Evolutionary conservation across 164 flowering plant genomes (phyloP).

Genomic region (Berberis thunbergii): DNA sequence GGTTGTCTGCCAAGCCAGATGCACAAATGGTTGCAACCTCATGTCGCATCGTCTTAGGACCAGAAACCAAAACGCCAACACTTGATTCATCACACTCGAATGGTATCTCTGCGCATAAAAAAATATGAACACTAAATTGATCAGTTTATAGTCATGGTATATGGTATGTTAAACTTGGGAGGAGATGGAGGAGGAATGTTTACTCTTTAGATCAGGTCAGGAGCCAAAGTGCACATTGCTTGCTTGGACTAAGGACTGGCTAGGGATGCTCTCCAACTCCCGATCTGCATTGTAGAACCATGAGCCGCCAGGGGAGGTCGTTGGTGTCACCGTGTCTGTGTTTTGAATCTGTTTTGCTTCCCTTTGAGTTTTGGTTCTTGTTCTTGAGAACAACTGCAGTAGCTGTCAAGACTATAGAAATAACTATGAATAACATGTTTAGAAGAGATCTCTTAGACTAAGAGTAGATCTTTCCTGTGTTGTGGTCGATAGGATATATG

Average conservation of each 20-base stretch:
- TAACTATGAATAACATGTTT: constrained; percentile 34
- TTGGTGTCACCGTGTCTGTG: constrained; percentile 28
- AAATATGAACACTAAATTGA: neutral
- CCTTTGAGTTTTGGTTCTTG: constrained; percentile 38
- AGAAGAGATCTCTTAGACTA: constrained; percentile 21
- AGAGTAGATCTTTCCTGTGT: constrained; percentile 25
- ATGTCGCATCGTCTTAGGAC: too few relatives aligned
- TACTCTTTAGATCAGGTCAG: constrained; percentile 55
- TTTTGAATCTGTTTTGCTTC: constrained; percentile 27
- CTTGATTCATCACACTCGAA: neutral
- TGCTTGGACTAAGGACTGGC: constrained; percentile 36
- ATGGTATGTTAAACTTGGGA: neutral
- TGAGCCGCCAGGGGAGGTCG: constrained; percentile 16
- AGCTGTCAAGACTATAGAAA: constrained; percentile 29
- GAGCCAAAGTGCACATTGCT: constrained; percentile 51
- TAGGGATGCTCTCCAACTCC: constrained; percentile 58
- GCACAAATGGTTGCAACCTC: too few relatives aligned
- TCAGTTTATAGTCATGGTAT: too few relatives aligned
- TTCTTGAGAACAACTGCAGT: constrained; percentile 47
- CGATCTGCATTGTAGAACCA: constrained; percentile 23
- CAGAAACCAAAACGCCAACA: constrained; percentile 1
- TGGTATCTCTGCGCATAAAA: neutral
- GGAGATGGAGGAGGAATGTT: neutral
- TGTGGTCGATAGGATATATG: constrained; percentile 67
- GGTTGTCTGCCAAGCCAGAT: too few relatives aligned